Base-by-base conservation (phyloP, 2,329 filamentous ascomycete genomes). In the Calonectria henricotiae region DNA sequence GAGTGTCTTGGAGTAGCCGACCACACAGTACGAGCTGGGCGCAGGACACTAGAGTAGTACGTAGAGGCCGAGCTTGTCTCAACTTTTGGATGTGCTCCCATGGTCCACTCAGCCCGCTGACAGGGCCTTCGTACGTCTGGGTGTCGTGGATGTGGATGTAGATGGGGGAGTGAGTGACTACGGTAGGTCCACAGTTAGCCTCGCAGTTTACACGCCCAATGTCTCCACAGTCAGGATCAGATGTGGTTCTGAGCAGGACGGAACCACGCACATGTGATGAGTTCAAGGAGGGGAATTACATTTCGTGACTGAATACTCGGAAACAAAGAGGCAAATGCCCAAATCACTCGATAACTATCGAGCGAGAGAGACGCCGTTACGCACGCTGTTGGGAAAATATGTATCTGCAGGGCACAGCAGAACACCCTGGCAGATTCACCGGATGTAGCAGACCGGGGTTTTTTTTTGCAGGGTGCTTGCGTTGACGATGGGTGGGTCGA, bases 51-150 rank as follows among this genome's bases (percentile, higher is more conserved):
- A 77, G 63, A 32, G 74, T 74, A 73, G 63, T 70, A 66, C 76
- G 63, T 70, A 66, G 75, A 71, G 71, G 73, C 54, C 70, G 51
- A 78, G 73, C 71, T 62, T 68, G 73, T 78, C 71, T 78, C 67
- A 73, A 75, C 65, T 54, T 11, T 62, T 71, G 69, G 77, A 65
- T 68, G 70, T 69, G 71, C 74, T 74, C 71, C 71, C 70, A 76
- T 75, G 73, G 73, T 75, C 76, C 76, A 78, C 76, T 65, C 61
- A 69, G 68, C 69, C 70, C 62, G 70, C 74, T 76, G 76, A 69
- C 76, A 76, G 76, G 76, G 75, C 68, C 66, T 67, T 51, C 69
- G 58, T 43, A 49, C 43, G 49, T 70, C 67, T 58, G 46, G 61
- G 43, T 37, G 49, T 70, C 69, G 69, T 73, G 75, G 74, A 73